Evolutionary conservation across 2,329 filamentous ascomycete genomes (phyloP).

Genomic region (Aspergillus hiratsukae): DNA sequence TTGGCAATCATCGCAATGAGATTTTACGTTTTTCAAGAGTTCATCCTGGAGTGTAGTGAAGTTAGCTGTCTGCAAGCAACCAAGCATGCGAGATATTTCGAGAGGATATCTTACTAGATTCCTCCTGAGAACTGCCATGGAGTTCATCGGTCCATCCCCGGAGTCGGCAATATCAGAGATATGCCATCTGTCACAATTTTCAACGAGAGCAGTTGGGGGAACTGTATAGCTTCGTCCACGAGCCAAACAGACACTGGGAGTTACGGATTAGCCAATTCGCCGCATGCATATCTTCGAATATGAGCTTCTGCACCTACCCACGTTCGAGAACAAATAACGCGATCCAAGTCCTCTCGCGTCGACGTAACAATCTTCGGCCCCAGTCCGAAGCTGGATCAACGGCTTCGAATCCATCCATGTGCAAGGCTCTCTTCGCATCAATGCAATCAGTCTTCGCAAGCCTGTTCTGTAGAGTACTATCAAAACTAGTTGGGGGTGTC

Average conservation of each 20-base stretch:
- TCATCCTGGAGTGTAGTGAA: slow-evolving; percentile 21
- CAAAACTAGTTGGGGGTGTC: slow-evolving; percentile 49
- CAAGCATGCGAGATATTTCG: not conserved
- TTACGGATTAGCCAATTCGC: not conserved
- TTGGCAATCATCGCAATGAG: slow-evolving; percentile 38
- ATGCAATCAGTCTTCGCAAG: slow-evolving; percentile 65
- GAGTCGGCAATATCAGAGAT: slow-evolving; percentile 58
- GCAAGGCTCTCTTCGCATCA: slow-evolving; percentile 60
- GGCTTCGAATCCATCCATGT: slow-evolving; percentile 64
- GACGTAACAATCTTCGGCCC: slow-evolving; percentile 58
- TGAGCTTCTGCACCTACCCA: slow-evolving; percentile 42
- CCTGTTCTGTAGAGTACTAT: slow-evolving; percentile 42
- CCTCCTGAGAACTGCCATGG: slow-evolving; percentile 64
- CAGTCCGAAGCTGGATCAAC: slow-evolving; percentile 57
- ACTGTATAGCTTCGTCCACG: slow-evolving; percentile 65
- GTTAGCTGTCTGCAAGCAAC: slow-evolving; percentile 3
- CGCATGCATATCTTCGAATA: not conserved
- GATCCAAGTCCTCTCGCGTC: slow-evolving; percentile 66
- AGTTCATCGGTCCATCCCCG: slow-evolving; percentile 67
- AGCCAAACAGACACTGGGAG: slow-evolving; percentile 59
- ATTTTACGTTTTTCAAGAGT: slow-evolving; percentile 25
- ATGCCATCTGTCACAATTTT: slow-evolving; percentile 67
- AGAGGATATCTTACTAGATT: slow-evolving; percentile 51
- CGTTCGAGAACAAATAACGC: slow-evolving; percentile 68
- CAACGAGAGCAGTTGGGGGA: slow-evolving; percentile 61